Conservation (phyloP, 306 rosid species). For the Cucumis cinereus region DNA sequence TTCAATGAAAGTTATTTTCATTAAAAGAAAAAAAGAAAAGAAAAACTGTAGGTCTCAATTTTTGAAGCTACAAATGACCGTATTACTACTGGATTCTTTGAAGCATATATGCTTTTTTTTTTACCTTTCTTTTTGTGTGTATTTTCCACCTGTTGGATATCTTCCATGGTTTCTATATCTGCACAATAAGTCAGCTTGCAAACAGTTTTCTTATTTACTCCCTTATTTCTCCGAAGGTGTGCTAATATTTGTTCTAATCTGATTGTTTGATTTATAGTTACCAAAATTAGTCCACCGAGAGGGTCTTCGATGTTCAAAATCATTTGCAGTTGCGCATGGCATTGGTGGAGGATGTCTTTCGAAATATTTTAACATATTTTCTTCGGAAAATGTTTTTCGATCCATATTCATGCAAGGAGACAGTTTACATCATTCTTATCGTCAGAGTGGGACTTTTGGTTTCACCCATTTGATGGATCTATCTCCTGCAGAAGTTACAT, state of each 20-base stretch:
- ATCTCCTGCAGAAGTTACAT: slow-evolving; percentile 72
- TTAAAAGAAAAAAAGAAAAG: too few species aligned
- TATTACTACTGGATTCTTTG: not conserved
- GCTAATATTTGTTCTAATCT: not conserved
- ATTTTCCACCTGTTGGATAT: not conserved
- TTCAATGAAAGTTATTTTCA: too few species aligned
- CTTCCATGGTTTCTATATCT: not conserved
- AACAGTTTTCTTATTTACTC: not conserved
- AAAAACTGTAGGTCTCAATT: not conserved
- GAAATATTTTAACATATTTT: slow-evolving; percentile 56
- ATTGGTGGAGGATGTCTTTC: slow-evolving; percentile 41
- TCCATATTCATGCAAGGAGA: slow-evolving; percentile 47
- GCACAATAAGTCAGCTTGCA: not conserved
- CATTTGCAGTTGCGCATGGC: slow-evolving; percentile 38
- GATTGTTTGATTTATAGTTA: slow-evolving; percentile 30
- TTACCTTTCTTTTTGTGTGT: not conserved
- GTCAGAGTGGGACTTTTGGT: slow-evolving; percentile 62
- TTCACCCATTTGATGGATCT: slow-evolving; percentile 77
- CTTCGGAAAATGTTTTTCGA: slow-evolving; percentile 50
- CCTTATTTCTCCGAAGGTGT: not conserved
- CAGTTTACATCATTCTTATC: slow-evolving; percentile 13
- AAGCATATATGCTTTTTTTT: too few species aligned
- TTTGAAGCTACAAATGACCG: not conserved
- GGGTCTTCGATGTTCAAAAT: slow-evolving; percentile 38
- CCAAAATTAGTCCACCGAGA: slow-evolving; percentile 75